phyloP scores from a whole-genome alignment of 1,284 basidiomycete genomes.

The Rhodotorula sp. region DNA sequence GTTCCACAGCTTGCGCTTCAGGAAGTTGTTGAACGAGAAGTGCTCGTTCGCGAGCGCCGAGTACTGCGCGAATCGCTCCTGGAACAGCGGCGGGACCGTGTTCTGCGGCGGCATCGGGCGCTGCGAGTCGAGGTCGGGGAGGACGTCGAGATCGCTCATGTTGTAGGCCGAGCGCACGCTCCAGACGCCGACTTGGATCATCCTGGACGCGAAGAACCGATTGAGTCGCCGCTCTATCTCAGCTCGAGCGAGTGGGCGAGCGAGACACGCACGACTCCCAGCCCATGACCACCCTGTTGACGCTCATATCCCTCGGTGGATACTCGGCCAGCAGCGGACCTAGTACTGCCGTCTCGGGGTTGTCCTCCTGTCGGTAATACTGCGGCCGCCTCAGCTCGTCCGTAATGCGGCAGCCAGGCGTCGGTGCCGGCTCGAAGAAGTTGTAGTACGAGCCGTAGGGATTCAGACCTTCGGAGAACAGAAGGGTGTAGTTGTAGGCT shows the following conservation, averaged over 20 bases:
- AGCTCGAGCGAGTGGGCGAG: neutral
- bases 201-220: neutral
- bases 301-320: neutral
- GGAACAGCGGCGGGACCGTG: conserved; percentile 11
- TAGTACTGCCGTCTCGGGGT: too few species aligned
- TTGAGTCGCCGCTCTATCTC: too few species aligned
- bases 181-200: conserved; percentile 5
- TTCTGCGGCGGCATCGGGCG: neutral
- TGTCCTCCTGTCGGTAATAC: neutral
- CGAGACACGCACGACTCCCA: neutral
- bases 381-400: conserved; percentile 1
- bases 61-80: conserved; percentile 12
- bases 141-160: conserved; percentile 6
- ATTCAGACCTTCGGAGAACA: conserved; percentile 7
- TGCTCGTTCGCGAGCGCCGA: conserved; percentile 8
- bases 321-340: neutral
- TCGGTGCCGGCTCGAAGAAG: conserved; percentile 9
- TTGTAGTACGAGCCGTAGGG: conserved; percentile 24
- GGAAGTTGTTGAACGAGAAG: conserved; percentile 8
- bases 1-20: neutral
- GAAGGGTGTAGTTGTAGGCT: conserved; percentile 14
- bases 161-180: neutral
- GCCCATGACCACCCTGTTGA: neutral
- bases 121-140: conserved; percentile 13
- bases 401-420: neutral